Base-by-base conservation (phyloP, 805 yeast species). In the Brettanomyces anomalus region DNA sequence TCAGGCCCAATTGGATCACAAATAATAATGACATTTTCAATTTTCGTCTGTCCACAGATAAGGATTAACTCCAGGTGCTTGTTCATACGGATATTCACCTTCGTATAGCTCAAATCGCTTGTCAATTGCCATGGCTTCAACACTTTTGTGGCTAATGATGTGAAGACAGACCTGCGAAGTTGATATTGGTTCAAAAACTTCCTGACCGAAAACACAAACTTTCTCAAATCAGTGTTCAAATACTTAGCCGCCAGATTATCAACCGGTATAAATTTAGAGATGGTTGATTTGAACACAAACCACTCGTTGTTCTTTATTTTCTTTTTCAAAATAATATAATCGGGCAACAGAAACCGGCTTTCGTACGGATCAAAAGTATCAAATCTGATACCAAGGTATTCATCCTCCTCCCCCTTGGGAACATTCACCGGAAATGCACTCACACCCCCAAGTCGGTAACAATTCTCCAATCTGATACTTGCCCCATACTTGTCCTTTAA, bases 371-470 rank as follows among this genome's bases (percentile, higher is more conserved):
- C 60, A 47, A 62, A 67, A 2, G 66, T 50, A 45, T 76, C 81
- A 49, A 74, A 74, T n/a, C 81, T 55, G 5, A 76, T 47, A 0
- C 81, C 81, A 31, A 66, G 53, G 14, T 28, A 10, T 10, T 57
- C 53, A 8, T 61, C 65, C 10, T 48, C 41, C 0, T 49, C 44
- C 10, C 53, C 62, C 14, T 40, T 37, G 5, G 64, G 60, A 43
- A 61, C 62, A 47, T 71, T 71, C 35, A 76, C 62, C 0, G 77
- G 76, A 43, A 76, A 76, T 0, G 71, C 71, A 0, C 80, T 74
- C 26, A 71, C 51, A 2, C 79, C 79, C 5, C 67, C 71, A 44
- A 74, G 51, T 41, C 81, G 51, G 43, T 62, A 65, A 16, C 73
- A 56, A 47, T 73, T 74, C 46, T 76, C 81, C 37, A 64, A 51